Base-by-base conservation (phyloP, 2,329 filamentous ascomycete genomes). In the Incumbomyces lentus region DNA sequence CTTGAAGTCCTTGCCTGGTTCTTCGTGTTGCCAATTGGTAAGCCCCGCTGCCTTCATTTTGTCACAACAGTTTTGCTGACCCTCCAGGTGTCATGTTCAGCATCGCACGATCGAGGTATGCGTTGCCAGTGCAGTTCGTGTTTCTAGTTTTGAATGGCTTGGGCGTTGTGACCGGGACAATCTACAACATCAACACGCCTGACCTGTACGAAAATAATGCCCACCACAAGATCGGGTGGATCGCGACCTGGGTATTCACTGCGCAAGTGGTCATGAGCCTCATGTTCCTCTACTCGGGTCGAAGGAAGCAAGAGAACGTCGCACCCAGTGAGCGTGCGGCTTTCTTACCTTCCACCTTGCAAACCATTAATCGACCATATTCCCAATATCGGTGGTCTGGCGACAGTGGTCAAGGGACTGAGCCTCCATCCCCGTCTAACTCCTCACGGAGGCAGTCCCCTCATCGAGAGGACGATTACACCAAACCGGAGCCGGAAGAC, bases 161-260 rank as follows among this genome's bases (percentile, higher is more conserved):
- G 1, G 85, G 82, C 14, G 55, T 89, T 18, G 59, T 86, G 12
- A 61, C 84, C 19, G 79, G 77, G 6, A 73, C 77, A 41, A 68
- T 86, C 30, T 95, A 95, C 70, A 87, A 92, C 62, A 73, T 76
- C 48, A 79, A 76, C 52, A 94, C 87, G 0, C 87, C 88, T 1
- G 86, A 95, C 60, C 69, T 95, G 17, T 95, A 95, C 62, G 80
- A 81, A 29, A 82, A 84, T 60, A 94, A 94, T 60, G 78, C 83
- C n/a, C 89, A 95, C 63, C 81, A 88, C 68, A 88, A 85, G 63
- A 74, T 90, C 36, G 88, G 88, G 46, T 96, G 90, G 90, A 72
- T 86, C 35, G 74, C 83, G 26, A 90, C 84, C 2, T 84, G 78
- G 71, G 70, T 89, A 3, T 72, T 84, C 10, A 73, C 72, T 44